phyloP scores from a whole-genome alignment of 345 rosid species.

The Citrus maxima region DNA sequence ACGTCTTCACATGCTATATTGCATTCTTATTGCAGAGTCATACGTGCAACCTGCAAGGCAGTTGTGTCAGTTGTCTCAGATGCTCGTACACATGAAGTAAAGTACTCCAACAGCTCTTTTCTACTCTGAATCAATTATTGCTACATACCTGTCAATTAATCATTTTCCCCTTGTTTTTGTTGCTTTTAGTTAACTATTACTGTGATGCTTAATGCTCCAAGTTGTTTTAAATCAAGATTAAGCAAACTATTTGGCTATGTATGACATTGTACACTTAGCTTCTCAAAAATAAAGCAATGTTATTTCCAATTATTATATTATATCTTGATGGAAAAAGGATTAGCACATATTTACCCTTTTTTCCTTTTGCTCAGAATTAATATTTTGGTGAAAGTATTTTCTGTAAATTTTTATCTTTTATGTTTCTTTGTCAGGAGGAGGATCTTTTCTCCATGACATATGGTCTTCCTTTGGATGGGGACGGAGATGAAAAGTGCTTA shows the following conservation, averaged over 20 bases:
- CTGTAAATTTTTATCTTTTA: not conserved
- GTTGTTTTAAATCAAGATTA: not conserved
- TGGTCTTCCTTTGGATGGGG: constrained; percentile 78
- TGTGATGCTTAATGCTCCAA: not conserved
- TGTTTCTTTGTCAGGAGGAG: constrained; percentile 65
- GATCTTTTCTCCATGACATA: constrained; percentile 86
- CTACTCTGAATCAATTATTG: constrained; percentile 21
- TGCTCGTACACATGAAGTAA: constrained; percentile 99
- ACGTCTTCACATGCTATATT: constrained; percentile 77
- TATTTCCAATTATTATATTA: not conserved
- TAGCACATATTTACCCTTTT: not conserved
- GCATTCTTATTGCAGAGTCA: constrained; percentile 85
- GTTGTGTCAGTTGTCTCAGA: constrained; percentile 90
- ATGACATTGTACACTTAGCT: not conserved
- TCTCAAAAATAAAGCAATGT: not conserved
- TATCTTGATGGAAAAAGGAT: not conserved
- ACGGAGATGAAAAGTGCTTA: constrained; percentile 84
- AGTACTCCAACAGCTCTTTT: constrained; percentile 50
- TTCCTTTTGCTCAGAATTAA: not conserved
- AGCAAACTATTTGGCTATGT: not conserved
- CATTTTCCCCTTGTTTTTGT: not conserved
- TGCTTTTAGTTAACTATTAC: not conserved
- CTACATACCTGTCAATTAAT: not conserved
- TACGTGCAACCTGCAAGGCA: constrained; percentile 92
- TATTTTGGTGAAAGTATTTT: not conserved